Conservation (phyloP, 2,329 filamentous ascomycete species). For the Sarocladium oryzae region DNA sequence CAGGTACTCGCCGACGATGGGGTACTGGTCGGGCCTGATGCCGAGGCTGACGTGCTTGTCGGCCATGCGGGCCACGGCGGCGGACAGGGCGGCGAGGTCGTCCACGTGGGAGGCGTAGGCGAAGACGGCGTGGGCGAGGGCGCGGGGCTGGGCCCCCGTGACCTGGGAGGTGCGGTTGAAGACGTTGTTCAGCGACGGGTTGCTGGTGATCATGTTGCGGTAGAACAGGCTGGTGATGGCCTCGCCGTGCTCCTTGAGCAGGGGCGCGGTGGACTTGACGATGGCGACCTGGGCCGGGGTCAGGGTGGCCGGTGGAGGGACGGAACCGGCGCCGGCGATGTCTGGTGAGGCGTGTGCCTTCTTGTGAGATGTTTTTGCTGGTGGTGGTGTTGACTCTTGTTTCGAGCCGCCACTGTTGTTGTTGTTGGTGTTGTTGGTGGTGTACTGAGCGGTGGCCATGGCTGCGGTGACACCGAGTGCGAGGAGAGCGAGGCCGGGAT, state of each 20-base stretch:
- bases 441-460: background rate
- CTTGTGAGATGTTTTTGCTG: background rate
- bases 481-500: background rate
- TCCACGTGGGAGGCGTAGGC: conserved; percentile 70
- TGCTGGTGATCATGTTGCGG: conserved; percentile 54
- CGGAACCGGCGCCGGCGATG: background rate
- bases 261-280: conserved; percentile 71
- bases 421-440: too few species aligned
- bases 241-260: conserved; percentile 61
- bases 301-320: conserved; percentile 28
- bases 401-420: too few species aligned
- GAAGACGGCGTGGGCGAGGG: conserved; percentile 62
- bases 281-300: conserved; percentile 59
- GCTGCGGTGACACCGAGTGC: background rate
- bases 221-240: conserved; percentile 70
- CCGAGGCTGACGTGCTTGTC: conserved; percentile 71
- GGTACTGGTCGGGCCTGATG: conserved; percentile 62
- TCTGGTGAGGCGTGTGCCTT: background rate
- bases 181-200: conserved; percentile 60
- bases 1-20: conserved; percentile 62
- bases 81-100: conserved; percentile 52
- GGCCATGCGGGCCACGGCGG: conserved; percentile 60
- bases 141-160: conserved; percentile 61
- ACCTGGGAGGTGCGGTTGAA: conserved; percentile 67
- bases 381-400: too few species aligned